A percentile compares a stretch with the other conserved stretches of the same genome.
phyloP scores from a whole-genome alignment of 768 basidiomycete genomes.

The Panaeolus cyanescens region DNA sequence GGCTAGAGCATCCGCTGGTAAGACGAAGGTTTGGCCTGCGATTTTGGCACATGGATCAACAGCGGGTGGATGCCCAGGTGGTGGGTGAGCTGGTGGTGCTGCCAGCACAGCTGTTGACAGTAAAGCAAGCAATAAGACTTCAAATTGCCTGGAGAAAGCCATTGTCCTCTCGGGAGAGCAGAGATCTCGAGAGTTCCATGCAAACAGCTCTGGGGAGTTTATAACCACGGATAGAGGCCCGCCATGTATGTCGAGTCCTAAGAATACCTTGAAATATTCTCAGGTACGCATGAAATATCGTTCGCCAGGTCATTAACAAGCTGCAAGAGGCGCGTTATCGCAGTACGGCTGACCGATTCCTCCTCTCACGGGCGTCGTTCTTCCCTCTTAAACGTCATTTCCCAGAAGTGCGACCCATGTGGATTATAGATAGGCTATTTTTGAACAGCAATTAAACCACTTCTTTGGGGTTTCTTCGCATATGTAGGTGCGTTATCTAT shows the following conservation, averaged over 20 bases:
- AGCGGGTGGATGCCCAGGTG: slow-evolving; percentile 10
- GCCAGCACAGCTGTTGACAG: slow-evolving; percentile 1
- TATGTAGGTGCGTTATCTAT: background rate
- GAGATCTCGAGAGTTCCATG: background rate
- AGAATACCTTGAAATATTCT: background rate
- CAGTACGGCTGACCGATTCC: background rate
- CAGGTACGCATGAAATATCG: background rate
- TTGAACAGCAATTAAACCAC: background rate
- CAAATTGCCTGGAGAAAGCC: background rate
- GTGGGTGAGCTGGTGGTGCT: slow-evolving; percentile 13
- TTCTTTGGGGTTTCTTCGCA: background rate
- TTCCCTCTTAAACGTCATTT: background rate
- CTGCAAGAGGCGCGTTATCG: background rate
- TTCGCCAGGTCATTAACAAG: background rate
- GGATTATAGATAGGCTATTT: background rate
- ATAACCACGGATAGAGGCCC: background rate
- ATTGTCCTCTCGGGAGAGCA: background rate
- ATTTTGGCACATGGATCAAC: slow-evolving; percentile 41
- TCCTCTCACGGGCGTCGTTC: background rate
- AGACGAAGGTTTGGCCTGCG: slow-evolving; percentile 44
- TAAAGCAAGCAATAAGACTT: background rate
- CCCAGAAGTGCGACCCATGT: background rate
- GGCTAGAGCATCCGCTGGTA: slow-evolving; percentile 55
- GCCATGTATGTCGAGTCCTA: background rate
- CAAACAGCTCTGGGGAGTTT: background rate